Percentiles rank a stretch among this genome's conserved stretches.
phyloP scores from a whole-genome alignment of 257 asterid species.

The Solanum ossicruentum region DNA sequence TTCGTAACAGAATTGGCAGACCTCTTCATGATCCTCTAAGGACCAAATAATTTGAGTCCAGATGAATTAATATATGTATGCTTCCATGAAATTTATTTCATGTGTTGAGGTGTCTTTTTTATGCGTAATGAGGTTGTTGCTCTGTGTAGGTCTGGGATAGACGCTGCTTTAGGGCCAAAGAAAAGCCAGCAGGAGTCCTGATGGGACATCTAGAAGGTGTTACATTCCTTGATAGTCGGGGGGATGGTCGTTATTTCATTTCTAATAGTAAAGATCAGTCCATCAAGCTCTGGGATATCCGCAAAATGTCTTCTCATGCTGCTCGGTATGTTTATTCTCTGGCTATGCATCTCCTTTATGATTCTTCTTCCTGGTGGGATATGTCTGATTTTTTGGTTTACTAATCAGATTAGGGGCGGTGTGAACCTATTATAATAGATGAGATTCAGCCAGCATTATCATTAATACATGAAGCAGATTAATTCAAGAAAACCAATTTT shows the following conservation, averaged over 20 bases:
- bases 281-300: slow-evolving; percentile 84
- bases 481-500: background rate
- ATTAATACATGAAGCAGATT: background rate
- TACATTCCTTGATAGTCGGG: slow-evolving; percentile 68
- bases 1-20: background rate
- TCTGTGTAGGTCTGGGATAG: slow-evolving; percentile 78
- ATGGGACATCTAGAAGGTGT: slow-evolving; percentile 87
- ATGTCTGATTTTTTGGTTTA: background rate
- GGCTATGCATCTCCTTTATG: background rate
- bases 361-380: background rate
- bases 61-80: background rate
- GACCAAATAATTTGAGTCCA: background rate
- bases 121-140: background rate
- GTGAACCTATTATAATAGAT: background rate
- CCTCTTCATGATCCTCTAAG: background rate
- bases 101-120: background rate
- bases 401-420: background rate
- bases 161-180: slow-evolving; percentile 57
- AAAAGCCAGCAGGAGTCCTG: slow-evolving; percentile 63
- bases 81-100: background rate
- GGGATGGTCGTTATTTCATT: slow-evolving; percentile 80
- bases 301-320: slow-evolving; percentile 57
- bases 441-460: background rate
- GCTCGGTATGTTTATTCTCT: slow-evolving; percentile 31
- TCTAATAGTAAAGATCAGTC: slow-evolving; percentile 89